Base-by-base conservation (phyloP, 2,329 filamentous ascomycete genomes). In the Cadophora gregata region DNA sequence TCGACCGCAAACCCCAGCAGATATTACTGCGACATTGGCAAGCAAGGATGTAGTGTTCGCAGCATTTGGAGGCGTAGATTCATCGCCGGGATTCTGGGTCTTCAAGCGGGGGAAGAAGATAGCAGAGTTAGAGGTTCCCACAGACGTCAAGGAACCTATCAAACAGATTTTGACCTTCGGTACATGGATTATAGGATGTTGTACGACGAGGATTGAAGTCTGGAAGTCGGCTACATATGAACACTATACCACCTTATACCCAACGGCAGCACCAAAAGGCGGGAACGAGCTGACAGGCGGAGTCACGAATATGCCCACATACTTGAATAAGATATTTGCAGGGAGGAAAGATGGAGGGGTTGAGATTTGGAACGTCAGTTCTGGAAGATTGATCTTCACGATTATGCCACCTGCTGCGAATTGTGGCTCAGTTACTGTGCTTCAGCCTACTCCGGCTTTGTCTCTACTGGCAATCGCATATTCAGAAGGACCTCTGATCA, bases 291-390 rank as follows among this genome's bases (percentile, higher is more conserved):
- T 97, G 65, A 93, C 91, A 0, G 92, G 92, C 27, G 88, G 90
- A 59, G 85, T 97, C 72, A 91, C 89, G 77, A 96, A 88, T 74
- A 93, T 98, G 90, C 94, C 95, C 1, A 98, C 96, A 0, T 97
- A 93, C 78, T 80, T 99, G 68, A 99, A 99, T 83, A 99, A 99
- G 80, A 87, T 99, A 53, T 93, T 98, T 71, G 91, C 93, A 2
- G 96, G 93, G 10, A 89, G 93, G 74, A 87, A 86, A 70, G 93
- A 99, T 77, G 96, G 96, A 7, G 91, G 89, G 78, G 90, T 97
- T 9, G 96, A 99, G 76, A 97, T 99, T 60, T 99, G 96, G 95
- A 99, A 99, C 76, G 83, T 99, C 68, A 96, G 91, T 77, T 97
- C 93, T 3, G 94, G 87, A 58, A 97, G 96, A 78, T 84, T 97